A percentile compares a stretch with the other conserved stretches of the same genome.
These are phyloP conservation scores for Colletotrichum theobromicola DNA, from an alignment of 2,329 filamentous ascomycete genomes.

Conservation along the genomic window DNA sequence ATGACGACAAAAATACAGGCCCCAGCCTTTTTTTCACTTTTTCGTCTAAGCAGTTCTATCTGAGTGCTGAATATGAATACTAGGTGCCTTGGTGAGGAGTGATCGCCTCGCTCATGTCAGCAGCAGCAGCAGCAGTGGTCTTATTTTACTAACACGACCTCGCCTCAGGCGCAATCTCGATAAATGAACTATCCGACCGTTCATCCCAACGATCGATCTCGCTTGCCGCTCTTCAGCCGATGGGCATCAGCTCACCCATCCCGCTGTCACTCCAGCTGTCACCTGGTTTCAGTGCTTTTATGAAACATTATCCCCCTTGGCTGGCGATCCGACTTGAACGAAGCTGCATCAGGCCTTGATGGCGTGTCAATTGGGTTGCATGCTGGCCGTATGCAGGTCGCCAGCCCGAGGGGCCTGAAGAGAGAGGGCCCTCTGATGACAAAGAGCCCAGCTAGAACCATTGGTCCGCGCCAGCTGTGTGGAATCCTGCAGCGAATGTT, in stretches of 20 bases:
- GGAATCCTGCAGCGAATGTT: not conserved
- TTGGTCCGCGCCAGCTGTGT: not conserved
- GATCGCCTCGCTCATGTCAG: not conserved
- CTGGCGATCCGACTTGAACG: not conserved
- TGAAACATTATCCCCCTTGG: not conserved
- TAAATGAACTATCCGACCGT: not conserved
- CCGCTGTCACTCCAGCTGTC: not conserved
- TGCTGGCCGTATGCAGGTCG: not conserved
- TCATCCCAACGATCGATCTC: not conserved
- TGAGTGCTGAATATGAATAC: not conserved
- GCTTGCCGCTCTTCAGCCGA: not conserved
- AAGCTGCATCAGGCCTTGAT: not conserved
- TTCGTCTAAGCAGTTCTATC: not conserved
- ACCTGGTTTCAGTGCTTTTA: not conserved
- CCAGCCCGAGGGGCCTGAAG: not conserved
- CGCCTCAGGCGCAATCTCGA: not conserved
- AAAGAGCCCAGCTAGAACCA: not conserved
- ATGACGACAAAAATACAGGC: not conserved
- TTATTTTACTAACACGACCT: not conserved
- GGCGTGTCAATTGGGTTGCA: not conserved
- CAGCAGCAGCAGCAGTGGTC: not conserved
- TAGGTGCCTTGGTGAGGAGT: not conserved
- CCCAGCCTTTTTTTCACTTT: not conserved
- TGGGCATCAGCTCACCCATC: not conserved
- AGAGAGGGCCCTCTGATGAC: not conserved